Evolutionary conservation across 2,329 filamentous ascomycete species (phyloP).

Genomic region (Pezicula neosporulosa): DNA sequence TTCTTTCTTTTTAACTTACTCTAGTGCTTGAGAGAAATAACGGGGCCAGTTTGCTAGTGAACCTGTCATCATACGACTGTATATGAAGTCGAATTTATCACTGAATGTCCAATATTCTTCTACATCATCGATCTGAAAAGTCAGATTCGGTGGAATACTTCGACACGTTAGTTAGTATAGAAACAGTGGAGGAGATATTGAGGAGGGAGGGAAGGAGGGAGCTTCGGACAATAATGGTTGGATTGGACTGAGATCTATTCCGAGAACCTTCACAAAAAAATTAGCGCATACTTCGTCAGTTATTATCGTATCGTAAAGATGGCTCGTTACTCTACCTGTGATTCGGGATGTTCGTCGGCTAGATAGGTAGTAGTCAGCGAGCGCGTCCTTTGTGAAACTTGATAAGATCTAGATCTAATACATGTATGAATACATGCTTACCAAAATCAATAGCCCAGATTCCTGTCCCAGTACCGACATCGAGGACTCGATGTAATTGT

Average conservation of each 20-base stretch:
- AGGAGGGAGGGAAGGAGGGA: background rate
- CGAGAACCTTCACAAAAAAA: slow-evolving; percentile 16
- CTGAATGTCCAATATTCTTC: slow-evolving; percentile 44
- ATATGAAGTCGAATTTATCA: slow-evolving; percentile 45
- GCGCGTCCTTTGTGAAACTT: no score
- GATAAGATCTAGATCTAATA: no score
- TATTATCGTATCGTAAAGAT: background rate
- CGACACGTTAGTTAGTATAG: background rate
- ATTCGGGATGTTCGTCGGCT: slow-evolving; percentile 13
- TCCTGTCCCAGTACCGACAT: background rate
- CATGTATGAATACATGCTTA: no score
- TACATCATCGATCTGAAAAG: slow-evolving; percentile 47
- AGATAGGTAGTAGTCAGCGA: background rate
- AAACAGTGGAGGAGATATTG: no score
- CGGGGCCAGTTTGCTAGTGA: background rate
- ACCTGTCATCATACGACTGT: slow-evolving; percentile 33
- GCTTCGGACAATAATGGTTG: slow-evolving; percentile 31
- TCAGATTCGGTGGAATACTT: slow-evolving; percentile 42
- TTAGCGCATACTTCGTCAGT: background rate
- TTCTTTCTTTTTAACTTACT: no score
- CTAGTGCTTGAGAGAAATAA: background rate
- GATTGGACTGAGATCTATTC: slow-evolving; percentile 34
- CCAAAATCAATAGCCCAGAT: background rate
- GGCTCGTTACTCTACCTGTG: background rate
- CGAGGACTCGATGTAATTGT: slow-evolving; percentile 5